Evolutionary conservation across 192 early-diverging fungal species (phyloP), one percentile per base, ranked within the genome.

Genomic region (Jimgerdemannia flammicorona): DNA sequence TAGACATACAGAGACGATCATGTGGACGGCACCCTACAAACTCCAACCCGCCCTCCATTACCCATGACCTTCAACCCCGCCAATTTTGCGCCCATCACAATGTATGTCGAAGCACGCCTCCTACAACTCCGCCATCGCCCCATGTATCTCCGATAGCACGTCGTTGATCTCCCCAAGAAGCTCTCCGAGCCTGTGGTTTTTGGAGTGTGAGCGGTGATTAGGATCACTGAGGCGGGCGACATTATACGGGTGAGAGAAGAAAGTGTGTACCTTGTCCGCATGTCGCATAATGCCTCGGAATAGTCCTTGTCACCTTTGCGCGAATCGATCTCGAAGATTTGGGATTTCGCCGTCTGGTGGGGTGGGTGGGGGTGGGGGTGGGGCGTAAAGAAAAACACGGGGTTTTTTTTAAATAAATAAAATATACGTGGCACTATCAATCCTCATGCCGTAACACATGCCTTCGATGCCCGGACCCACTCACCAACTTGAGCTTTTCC

Each of bases 401-500:
- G 29, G 29, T 0, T 29, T 29, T 29, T 29, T 29, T 29, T 29
- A 29, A 29, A 29, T 29, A 29, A 29, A 29, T 29, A 29, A 29
- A 29, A 29, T 29, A 29, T 1, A 29, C 29, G 29, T 29, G 29
- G 29, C 29, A 29, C 29, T 29, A 29, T 29, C 29, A 29, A 29
- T 29, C 0, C 29, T 29, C 29, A 1, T 29, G 29, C 29, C 29
- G 29, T 29, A 29, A 29, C 29, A 1, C 1, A 29, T 29, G 29
- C 29, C 29, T 29, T 29, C 29, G 1, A 29, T 29, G 29, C 1
- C 29, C 49, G 49, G 2, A 59, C 49, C 49, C 49, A 59, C 49
- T 2, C 49, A 59, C 49, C 49, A 59, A 59, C 49, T 59, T 59
- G 49, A 83, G 67, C 64, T 79, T 83, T 11, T 79, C 75, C 41